Evolutionary conservation across 257 asterid species (phyloP), one percentile per base, ranked within the genome.

Genomic region (Plectranthus barbatus): DNA sequence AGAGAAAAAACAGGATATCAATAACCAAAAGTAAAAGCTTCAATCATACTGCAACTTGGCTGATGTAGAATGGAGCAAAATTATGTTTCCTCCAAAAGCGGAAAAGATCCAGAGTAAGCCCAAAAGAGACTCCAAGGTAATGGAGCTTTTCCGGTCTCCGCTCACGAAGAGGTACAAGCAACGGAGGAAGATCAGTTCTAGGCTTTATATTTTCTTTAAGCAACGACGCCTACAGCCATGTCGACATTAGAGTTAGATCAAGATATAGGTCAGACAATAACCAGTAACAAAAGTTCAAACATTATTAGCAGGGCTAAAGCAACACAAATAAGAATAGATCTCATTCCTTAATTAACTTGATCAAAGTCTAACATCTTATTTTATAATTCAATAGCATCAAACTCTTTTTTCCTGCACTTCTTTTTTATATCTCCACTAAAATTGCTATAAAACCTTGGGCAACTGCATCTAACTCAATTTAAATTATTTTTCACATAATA

Each of bases 21-120:
- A 68, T 20, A 1, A 6, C 13, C 56, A 26, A 33, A 23, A 56
- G 40, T 23, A 15, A 47, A 45, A 33, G 39, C 47, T 6, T 3
- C 9, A 68, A 55, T 68, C 91, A 72, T 74, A 89, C 98, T 52
- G 97, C 86, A 71, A 74, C 71, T 33, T 75, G 76, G 75, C 90
- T 79, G 57, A 90, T 84, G 72, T 81, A 93, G 80, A 93, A 93
- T 18, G 99, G 99, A 71, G 81, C 91, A 75, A 89, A 93, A 73
- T 80, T 84, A 68, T 81, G 99, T 60, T 76, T 93, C 83, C 88
- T 87, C 99, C 99, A 93, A 60, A 93, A 93, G 50, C 95, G 83
- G 68, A 87, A 85, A 71, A 93, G 99, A 66, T 90, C 94, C 61
- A 76, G 78, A 53, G 95, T 90, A 56, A 93, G 97, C 54, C 96